Conservation (phyloP, 2,329 filamentous ascomycete genomes). For the Phaeosphaeria sp. region DNA sequence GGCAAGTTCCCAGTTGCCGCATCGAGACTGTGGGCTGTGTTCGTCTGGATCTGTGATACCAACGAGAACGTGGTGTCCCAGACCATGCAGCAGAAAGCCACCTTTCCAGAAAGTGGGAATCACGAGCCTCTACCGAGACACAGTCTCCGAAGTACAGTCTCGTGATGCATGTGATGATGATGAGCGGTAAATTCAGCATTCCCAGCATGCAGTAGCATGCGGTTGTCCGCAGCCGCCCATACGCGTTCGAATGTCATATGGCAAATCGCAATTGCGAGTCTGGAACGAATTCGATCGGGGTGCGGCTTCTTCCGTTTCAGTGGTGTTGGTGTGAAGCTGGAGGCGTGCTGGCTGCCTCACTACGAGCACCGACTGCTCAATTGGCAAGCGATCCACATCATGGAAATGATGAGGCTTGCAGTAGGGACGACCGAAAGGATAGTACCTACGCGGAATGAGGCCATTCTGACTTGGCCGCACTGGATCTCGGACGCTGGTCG, state of each 20-base stretch:
- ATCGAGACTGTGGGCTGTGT: slow-evolving; percentile 3
- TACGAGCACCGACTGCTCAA: neutral
- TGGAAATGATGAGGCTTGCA: slow-evolving; percentile 25
- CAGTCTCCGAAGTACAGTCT: slow-evolving; percentile 4
- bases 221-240: neutral
- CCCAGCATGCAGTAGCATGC: neutral
- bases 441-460: slow-evolving; percentile 8
- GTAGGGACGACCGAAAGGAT: slow-evolving; percentile 6
- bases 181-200: neutral
- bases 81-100: slow-evolving; percentile 10
- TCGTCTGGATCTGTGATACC: slow-evolving; percentile 8
- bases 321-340: neutral
- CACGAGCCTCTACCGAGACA: neutral
- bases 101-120: slow-evolving; percentile 1
- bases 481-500: neutral
- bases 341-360: neutral
- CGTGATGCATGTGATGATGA: slow-evolving; percentile 1
- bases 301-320: neutral
- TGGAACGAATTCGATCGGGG: neutral
- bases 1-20: neutral
- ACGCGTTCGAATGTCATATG: neutral
- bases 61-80: slow-evolving; percentile 7
- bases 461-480: slow-evolving; percentile 5
- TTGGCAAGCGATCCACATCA: neutral
- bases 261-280: neutral